These are phyloP conservation scores for Geotrichum reessii DNA, from an alignment of 1,139 yeast species.

Conservation along the genomic window DNA sequence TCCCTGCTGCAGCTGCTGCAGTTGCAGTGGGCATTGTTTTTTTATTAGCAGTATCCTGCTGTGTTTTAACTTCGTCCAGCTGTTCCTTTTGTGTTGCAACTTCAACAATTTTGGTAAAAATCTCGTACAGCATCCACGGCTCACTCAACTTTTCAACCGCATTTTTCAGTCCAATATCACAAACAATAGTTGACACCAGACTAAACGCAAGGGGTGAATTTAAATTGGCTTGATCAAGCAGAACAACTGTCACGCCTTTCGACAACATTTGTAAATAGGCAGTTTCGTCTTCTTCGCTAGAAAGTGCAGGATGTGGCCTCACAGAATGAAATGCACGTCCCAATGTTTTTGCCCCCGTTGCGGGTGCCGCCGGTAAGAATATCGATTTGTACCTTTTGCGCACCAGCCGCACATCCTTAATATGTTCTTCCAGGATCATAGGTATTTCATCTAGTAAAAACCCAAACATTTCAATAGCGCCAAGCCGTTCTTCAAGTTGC, in stretches of 20 bases:
- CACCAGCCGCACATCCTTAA: slow-evolving; percentile 30
- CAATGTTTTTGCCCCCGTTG: slow-evolving; percentile 19
- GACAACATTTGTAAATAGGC: slow-evolving; percentile 37
- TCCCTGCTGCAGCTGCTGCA: neutral
- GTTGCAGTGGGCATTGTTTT: no score
- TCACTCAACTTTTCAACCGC: slow-evolving; percentile 42
- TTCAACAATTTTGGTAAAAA: slow-evolving; percentile 35
- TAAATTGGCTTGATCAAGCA: slow-evolving; percentile 40
- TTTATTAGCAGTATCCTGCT: no score
- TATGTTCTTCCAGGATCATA: slow-evolving; percentile 37
- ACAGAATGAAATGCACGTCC: slow-evolving; percentile 36
- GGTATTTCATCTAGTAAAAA: slow-evolving; percentile 43
- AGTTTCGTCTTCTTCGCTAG: slow-evolving; percentile 25
- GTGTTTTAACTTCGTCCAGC: no score
- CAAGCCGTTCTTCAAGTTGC: slow-evolving; percentile 36
- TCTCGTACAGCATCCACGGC: slow-evolving; percentile 43
- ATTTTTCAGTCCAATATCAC: slow-evolving; percentile 41
- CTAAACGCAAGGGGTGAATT: slow-evolving; percentile 38
- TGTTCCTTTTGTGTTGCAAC: no score
- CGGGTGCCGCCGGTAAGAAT: slow-evolving; percentile 27
- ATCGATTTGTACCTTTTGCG: slow-evolving; percentile 27
- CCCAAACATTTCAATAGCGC: slow-evolving; percentile 33
- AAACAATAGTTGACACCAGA: slow-evolving; percentile 39
- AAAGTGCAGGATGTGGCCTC: slow-evolving; percentile 49
- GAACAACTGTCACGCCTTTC: slow-evolving; percentile 33